Conservation (phyloP, 2,329 filamentous ascomycete genomes). For the Daldinia sp. region DNA sequence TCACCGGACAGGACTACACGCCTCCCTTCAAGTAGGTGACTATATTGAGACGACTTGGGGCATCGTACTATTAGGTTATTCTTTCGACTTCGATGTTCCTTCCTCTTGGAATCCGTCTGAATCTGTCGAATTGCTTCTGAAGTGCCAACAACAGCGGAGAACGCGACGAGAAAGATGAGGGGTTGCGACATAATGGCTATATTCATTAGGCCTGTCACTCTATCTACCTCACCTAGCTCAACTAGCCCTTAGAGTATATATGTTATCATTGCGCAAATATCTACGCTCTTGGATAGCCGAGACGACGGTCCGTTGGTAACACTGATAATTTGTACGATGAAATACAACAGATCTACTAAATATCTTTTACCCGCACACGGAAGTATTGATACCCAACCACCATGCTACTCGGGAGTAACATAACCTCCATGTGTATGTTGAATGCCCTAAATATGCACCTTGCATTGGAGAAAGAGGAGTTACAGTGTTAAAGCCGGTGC, state of each 20-base stretch:
- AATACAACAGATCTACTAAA: conserved; percentile 27
- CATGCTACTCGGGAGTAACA: conserved; percentile 21
- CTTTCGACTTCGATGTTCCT: conserved; percentile 62
- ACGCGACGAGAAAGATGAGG: conserved; percentile 54
- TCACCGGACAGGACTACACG: conserved; percentile 60
- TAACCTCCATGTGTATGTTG: conserved; percentile 1
- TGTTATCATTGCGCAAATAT: conserved; percentile 26
- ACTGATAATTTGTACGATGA: conserved; percentile 30
- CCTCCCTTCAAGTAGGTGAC: conserved; percentile 59
- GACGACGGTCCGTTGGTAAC: conserved; percentile 29
- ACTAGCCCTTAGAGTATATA: conserved; percentile 20
- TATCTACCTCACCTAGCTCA: conserved; percentile 3
- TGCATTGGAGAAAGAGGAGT: conserved; percentile 8
- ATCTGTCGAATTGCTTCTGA: conserved; percentile 62
- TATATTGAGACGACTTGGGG: conserved; percentile 60
- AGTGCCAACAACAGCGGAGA: conserved; percentile 59
- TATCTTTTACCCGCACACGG: conserved; percentile 13
- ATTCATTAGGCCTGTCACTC: conserved; percentile 23
- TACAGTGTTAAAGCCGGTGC: background rate
- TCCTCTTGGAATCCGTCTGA: conserved; percentile 59
- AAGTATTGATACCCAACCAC: conserved; percentile 26
- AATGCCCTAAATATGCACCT: conserved; percentile 9
- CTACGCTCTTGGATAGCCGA: conserved; percentile 37
- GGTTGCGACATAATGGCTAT: conserved; percentile 45
- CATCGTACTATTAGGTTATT: conserved; percentile 62